phyloP scores from a whole-genome alignment of 2,329 filamentous ascomycete genomes.

The Penicillium sp. region DNA sequence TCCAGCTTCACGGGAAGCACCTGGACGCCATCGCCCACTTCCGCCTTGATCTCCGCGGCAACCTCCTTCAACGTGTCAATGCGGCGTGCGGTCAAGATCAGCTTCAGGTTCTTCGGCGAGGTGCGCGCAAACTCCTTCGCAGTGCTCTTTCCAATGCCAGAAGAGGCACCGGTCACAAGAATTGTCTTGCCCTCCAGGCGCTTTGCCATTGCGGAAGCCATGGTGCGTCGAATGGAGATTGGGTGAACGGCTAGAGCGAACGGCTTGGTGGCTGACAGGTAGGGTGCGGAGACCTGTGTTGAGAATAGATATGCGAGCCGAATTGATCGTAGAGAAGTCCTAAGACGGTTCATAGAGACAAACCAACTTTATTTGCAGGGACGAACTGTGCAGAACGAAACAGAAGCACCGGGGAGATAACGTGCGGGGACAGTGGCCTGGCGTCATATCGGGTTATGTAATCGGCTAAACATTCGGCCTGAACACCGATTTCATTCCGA shows the following conservation, averaged over 20 bases:
- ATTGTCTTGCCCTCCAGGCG: constrained; percentile 93
- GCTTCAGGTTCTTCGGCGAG: constrained; percentile 72
- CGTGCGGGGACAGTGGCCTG: constrained; percentile 22
- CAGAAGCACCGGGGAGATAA: constrained; percentile 10
- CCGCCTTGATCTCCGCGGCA: constrained; percentile 71
- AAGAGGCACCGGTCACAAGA: constrained; percentile 87
- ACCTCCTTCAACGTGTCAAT: constrained; percentile 75
- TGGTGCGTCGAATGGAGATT: constrained; percentile 45
- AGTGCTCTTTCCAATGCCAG: constrained; percentile 74
- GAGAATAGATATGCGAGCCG: constrained; percentile 23
- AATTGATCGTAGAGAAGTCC: constrained; percentile 25
- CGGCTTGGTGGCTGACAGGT: background rate
- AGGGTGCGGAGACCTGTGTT: background rate
- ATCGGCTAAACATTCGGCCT: constrained; percentile 8
- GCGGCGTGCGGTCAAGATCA: constrained; percentile 87
- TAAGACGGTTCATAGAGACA: constrained; percentile 31
- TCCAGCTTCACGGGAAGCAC: constrained; percentile 83
- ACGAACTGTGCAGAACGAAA: constrained; percentile 11
- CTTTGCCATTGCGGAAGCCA: constrained; percentile 70
- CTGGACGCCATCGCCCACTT: constrained; percentile 78
- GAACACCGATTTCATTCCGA: background rate
- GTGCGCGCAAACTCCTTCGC: constrained; percentile 94
- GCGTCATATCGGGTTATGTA: constrained; percentile 22
- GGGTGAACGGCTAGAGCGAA: constrained; percentile 17
- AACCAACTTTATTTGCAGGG: background rate